Conservation (phyloP, 2,329 filamentous ascomycete genomes). For the Epichloe hybrida region DNA sequence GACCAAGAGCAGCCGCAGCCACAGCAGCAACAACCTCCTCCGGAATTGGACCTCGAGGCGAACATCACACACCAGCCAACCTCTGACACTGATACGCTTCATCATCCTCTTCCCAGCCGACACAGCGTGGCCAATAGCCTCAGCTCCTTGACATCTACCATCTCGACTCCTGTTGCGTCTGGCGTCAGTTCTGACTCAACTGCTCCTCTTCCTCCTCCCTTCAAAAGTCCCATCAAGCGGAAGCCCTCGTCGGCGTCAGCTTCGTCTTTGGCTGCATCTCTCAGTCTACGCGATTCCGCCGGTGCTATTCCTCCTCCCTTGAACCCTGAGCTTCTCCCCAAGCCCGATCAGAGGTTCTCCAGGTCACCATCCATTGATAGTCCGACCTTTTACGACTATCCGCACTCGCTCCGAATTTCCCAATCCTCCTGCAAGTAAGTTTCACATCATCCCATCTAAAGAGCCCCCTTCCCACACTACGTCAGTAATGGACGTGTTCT, state of each 20-base stretch:
- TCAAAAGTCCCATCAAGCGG: slow-evolving; percentile 34
- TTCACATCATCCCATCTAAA: neutral
- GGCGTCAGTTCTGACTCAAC: slow-evolving; percentile 2
- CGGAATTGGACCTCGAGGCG: neutral
- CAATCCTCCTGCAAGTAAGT: slow-evolving; percentile 16
- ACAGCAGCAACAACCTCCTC: neutral
- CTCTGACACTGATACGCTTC: slow-evolving; percentile 4
- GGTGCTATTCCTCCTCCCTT: slow-evolving; percentile 11
- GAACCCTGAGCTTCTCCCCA: slow-evolving; percentile 24
- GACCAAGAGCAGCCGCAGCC: neutral
- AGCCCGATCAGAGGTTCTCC: slow-evolving; percentile 40
- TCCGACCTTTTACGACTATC: slow-evolving; percentile 49
- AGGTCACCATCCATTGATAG: slow-evolving; percentile 44
- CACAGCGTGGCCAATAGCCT: slow-evolving; percentile 2
- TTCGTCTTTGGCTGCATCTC: slow-evolving; percentile 33
- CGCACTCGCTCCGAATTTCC: slow-evolving; percentile 14
- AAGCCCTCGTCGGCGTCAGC: slow-evolving; percentile 47
- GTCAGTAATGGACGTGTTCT: neutral
- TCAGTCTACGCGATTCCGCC: slow-evolving; percentile 7
- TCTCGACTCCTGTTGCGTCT: slow-evolving; percentile 1
- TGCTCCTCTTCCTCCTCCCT: slow-evolving; percentile 7
- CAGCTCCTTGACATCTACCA: slow-evolving; percentile 3
- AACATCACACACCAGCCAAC: neutral
- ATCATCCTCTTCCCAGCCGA: slow-evolving; percentile 3
- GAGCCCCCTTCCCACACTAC: neutral